phyloP scores from a whole-genome alignment of 2,329 filamentous ascomycete genomes.

The Diplodia mutila region DNA sequence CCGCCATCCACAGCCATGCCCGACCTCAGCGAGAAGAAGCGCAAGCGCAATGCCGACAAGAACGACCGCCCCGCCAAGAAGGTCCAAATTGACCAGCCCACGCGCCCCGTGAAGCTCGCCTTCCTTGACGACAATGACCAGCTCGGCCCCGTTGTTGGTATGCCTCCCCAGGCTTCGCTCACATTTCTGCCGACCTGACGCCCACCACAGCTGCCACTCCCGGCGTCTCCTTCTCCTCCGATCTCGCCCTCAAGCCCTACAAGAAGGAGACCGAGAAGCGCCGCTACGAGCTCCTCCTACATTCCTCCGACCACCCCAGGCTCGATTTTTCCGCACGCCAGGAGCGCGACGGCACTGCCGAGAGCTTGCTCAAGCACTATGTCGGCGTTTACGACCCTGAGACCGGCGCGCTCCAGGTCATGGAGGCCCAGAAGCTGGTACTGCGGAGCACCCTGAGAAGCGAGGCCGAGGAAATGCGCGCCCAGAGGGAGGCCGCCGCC shows the following conservation, averaged over 20 bases:
- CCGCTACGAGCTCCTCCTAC: constrained; percentile 58
- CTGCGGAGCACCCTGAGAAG: constrained; percentile 56
- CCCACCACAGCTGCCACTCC: constrained; percentile 44
- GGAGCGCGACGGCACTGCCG: constrained; percentile 50
- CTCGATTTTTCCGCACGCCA: constrained; percentile 62
- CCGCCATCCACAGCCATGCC: constrained; percentile 30
- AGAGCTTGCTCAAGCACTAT: constrained; percentile 62
- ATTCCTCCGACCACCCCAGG: constrained; percentile 63
- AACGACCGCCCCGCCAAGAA: constrained; percentile 48
- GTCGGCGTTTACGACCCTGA: constrained; percentile 63
- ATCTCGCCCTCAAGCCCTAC: constrained; percentile 56
- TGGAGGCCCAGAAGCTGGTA: constrained; percentile 57
- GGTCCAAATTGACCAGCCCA: constrained; percentile 44
- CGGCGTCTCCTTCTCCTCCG: constrained; percentile 46
- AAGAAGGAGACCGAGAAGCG: constrained; percentile 40
- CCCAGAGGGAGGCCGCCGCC: constrained; percentile 37
- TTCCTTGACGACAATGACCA: constrained; percentile 52
- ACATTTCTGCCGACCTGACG: constrained; percentile 15
- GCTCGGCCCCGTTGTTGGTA: constrained; percentile 56
- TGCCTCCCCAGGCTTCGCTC: constrained; percentile 27
- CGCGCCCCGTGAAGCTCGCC: constrained; percentile 47
- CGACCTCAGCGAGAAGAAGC: constrained; percentile 39
- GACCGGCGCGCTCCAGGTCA: constrained; percentile 57
- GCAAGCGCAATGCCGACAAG: constrained; percentile 41
- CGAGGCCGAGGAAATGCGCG: constrained; percentile 46